Evolutionary conservation across 2,329 filamentous ascomycete genomes (phyloP), one percentile per base, ranked within the genome.

Genomic region (Dothistroma pini): DNA sequence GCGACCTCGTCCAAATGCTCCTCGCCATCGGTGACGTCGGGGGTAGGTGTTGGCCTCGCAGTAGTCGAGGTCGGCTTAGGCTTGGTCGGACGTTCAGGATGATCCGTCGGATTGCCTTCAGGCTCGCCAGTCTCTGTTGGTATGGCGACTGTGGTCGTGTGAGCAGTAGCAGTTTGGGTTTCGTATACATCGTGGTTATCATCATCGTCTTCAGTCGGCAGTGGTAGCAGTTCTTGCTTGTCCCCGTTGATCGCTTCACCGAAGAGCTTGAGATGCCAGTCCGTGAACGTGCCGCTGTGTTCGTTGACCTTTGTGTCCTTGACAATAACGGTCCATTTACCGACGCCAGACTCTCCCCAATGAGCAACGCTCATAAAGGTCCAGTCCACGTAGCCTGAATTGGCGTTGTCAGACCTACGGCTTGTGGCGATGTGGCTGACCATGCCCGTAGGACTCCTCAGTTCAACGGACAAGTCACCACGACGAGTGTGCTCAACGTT

Each of bases 311-410:
- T 80, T 21, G 89, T 89, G 73, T 99, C 95, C 70, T 92, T 95
- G 70, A 97, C 86, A 55, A 97, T 80, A 44, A 99, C 83, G 0
- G 89, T 96, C 95, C 95, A 99, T 22, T 85, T 93, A 56, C 95
- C 95, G 60, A 93, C 76, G 61, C 92, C 93, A 49, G 84, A 83
- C 76, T 99, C 95, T 54, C 95, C 95, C 91, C 93, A 99, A 75
- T 99, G 95, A 65, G 88, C 93, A 41, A 99, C 95, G 63, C 89
- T 96, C 95, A 99, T 99, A 71, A 99, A 99, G 0, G 93, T 97
- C 95, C 95, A 99, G 77, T 97, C 91, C 41, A 87, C 79, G 74
- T 97, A 99, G 9, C 95, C 95, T 22, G 78, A 76, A 0, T 78
- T 73, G 38, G 83, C 83, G 1, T 83, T 79, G 74, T 99, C 95